Conservation (phyloP, 129 eudicot species). For the Rutidosis leptorrhynchoides region DNA sequence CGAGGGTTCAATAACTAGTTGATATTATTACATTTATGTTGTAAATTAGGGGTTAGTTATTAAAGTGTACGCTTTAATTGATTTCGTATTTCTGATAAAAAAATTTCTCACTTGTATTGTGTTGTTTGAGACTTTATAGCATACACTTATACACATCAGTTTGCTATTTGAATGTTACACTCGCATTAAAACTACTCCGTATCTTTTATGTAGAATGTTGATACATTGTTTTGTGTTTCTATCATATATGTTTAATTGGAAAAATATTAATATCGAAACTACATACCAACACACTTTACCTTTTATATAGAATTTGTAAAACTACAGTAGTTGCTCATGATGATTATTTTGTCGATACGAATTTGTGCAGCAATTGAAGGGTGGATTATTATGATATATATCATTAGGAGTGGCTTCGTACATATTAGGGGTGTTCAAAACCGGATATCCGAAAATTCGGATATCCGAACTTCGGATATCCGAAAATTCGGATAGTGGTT, state of each 20-base stretch:
- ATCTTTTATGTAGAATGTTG: not conserved
- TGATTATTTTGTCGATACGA: constrained; percentile 12
- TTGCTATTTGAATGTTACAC: not conserved
- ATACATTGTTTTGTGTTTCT: not conserved
- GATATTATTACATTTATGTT: too few species aligned
- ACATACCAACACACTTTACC: not conserved
- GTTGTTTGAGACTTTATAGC: not conserved
- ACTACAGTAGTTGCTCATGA: not conserved
- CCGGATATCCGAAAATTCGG: too few species aligned
- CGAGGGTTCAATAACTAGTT: too few species aligned
- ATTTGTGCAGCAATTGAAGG: constrained; percentile 85
- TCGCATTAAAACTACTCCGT: not conserved
- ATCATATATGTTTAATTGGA: not conserved
- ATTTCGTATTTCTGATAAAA: too few species aligned
- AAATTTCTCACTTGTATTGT: too few species aligned
- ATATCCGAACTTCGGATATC: too few species aligned
- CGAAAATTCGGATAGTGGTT: too few species aligned
- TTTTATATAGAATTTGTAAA: constrained; percentile 1
- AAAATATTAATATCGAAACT: not conserved
- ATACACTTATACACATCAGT: not conserved
- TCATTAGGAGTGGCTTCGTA: too few species aligned
- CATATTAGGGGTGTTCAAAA: too few species aligned
- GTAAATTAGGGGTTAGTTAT: not conserved
- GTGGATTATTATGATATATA: constrained; percentile 89
- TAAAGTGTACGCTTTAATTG: not conserved